Percentiles rank a stretch among this genome's conserved stretches.
Evolutionary conservation across 108 stramenopile species (phyloP).

Genomic region (Cyclotella distinguenda): DNA sequence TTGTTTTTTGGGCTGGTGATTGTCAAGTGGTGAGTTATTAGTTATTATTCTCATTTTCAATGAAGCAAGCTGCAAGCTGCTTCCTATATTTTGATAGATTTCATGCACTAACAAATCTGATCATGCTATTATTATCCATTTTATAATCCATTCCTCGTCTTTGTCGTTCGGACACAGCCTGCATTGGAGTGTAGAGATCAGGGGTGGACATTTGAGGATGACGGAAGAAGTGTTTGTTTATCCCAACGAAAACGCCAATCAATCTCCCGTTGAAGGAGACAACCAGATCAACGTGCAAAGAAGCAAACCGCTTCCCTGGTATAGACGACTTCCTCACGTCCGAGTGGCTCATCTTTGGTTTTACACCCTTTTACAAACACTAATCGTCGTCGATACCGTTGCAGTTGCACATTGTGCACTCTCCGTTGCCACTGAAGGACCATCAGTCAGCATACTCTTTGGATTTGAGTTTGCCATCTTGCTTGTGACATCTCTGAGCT

Average conservation of each 20-base stretch:
- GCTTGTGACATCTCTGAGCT: constrained; percentile 69
- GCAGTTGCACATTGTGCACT: constrained; percentile 63
- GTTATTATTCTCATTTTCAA: neutral
- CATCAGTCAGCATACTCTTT: constrained; percentile 88
- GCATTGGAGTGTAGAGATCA: constrained; percentile 92
- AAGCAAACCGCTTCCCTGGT: constrained; percentile 36
- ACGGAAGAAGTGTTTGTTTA: constrained; percentile 72
- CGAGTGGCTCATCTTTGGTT: constrained; percentile 55
- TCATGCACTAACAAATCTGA: too few species aligned
- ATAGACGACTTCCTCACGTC: constrained; percentile 34
- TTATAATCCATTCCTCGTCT: neutral
- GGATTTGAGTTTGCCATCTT: constrained; percentile 93
- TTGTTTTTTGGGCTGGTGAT: constrained; percentile 88
- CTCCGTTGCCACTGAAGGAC: constrained; percentile 65
- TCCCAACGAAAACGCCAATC: constrained; percentile 24
- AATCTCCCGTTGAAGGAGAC: constrained; percentile 18
- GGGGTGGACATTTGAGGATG: constrained; percentile 91
- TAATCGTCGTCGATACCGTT: constrained; percentile 63
- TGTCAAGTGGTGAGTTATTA: constrained; percentile 63
- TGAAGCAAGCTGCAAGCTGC: neutral
- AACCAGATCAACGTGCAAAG: constrained; percentile 4
- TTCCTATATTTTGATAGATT: neutral
- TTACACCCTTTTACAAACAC: constrained; percentile 50
- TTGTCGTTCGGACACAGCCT: constrained; percentile 31
- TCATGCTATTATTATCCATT: neutral